phyloP scores from a whole-genome alignment of 2,329 filamentous ascomycete genomes.

The Claviceps quebecensis region DNA sequence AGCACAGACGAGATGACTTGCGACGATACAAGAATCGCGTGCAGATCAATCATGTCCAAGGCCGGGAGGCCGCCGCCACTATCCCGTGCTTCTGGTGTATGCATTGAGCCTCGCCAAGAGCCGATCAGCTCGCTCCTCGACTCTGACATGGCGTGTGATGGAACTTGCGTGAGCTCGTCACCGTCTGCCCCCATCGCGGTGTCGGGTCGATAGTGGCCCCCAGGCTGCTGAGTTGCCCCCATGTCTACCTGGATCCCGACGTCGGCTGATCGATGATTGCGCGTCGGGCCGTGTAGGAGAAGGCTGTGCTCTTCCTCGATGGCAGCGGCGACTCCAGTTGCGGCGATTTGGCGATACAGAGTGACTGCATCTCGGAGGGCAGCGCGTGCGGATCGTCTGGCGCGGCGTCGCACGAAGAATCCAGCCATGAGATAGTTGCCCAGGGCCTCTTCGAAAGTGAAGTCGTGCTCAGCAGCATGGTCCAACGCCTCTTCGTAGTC shows the following conservation, averaged over 20 bases:
- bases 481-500: conserved; percentile 60
- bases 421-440: conserved; percentile 62
- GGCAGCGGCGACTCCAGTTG: conserved; percentile 52
- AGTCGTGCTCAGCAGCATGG: conserved; percentile 53
- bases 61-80: conserved; percentile 52
- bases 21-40: conserved; percentile 64
- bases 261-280: conserved; percentile 46
- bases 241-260: conserved; percentile 58
- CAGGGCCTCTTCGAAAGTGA: conserved; percentile 57
- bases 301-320: conserved; percentile 56
- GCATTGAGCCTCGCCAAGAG: conserved; percentile 48
- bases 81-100: conserved; percentile 30
- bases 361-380: conserved; percentile 53
- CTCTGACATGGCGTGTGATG: conserved; percentile 32
- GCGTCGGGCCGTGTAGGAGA: conserved; percentile 47
- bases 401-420: conserved; percentile 50
- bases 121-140: conserved; percentile 44
- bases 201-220: conserved; percentile 35
- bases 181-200: conserved; percentile 27
- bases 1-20: conserved; percentile 70
- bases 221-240: conserved; percentile 38
- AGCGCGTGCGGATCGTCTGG: conserved; percentile 54
- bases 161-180: conserved; percentile 26
- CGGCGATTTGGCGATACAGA: conserved; percentile 55
- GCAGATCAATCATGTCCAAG: conserved; percentile 71